Conservation (phyloP, 805 yeast species). For the Cyberlindnera amylophila region DNA sequence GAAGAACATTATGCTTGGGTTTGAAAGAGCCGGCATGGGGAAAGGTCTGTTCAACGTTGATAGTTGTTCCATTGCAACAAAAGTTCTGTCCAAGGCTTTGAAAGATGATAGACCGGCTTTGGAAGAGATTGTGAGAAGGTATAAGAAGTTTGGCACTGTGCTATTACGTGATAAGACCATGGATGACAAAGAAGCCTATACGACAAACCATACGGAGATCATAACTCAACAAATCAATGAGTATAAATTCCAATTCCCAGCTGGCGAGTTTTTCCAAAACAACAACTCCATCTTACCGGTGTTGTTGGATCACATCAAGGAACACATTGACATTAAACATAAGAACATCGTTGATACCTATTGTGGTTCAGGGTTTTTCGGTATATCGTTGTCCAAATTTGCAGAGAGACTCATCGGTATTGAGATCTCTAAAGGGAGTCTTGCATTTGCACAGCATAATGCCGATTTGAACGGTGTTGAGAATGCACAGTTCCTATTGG, state of each 20-base stretch:
- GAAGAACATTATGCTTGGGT: slow-evolving; percentile 60
- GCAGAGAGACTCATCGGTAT: slow-evolving; percentile 85
- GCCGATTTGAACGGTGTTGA: slow-evolving; percentile 66
- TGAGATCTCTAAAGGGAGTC: slow-evolving; percentile 87
- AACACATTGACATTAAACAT: slow-evolving; percentile 46
- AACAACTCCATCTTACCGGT: slow-evolving; percentile 86
- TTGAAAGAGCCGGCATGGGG: slow-evolving; percentile 57
- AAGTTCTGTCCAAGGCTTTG: slow-evolving; percentile 70
- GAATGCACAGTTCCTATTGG: slow-evolving; percentile 78
- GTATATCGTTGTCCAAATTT: slow-evolving; percentile 71
- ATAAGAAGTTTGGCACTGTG: slow-evolving; percentile 83
- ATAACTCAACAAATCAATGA: slow-evolving; percentile 72
- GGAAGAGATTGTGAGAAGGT: slow-evolving; percentile 36
- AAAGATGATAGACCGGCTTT: slow-evolving; percentile 57
- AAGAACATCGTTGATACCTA: slow-evolving; percentile 88
- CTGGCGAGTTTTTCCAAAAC: slow-evolving; percentile 94
- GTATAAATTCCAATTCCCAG: slow-evolving; percentile 78
- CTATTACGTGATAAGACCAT: slow-evolving; percentile 73
- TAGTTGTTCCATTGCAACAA: slow-evolving; percentile 85
- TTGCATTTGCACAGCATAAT: slow-evolving; percentile 77
- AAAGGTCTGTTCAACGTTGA: slow-evolving; percentile 71
- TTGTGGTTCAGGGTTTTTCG: slow-evolving; percentile 93
- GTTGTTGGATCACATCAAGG: slow-evolving; percentile 73
- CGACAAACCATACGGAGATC: slow-evolving; percentile 69
- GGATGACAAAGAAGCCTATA: slow-evolving; percentile 45